A percentile compares a stretch with the other conserved stretches of the same genome.
These are phyloP conservation scores for Hypoxylon sp. DNA, from an alignment of 2,329 filamentous ascomycete species.

Conservation along the genomic window DNA sequence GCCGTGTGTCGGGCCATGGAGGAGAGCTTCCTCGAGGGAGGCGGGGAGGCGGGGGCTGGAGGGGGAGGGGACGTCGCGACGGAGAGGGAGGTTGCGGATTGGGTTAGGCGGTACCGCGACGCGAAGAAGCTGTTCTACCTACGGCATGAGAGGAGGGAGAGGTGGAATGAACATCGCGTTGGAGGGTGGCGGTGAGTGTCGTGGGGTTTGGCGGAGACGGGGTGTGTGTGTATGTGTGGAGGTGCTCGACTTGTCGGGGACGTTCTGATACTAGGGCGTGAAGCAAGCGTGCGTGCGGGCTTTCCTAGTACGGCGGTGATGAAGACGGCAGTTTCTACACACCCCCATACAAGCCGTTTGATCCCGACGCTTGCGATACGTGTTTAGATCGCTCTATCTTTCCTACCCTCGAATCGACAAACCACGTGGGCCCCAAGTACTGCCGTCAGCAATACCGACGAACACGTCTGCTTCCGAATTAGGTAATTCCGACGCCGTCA, in stretches of 20 bases:
- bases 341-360: neutral
- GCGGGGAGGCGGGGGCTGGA: constrained; percentile 37
- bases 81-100: constrained; percentile 88
- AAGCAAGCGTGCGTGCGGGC: neutral
- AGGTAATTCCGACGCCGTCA: constrained; percentile 4
- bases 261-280: neutral
- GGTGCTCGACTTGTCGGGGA: neutral
- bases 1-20: constrained; percentile 84
- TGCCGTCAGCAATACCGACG: constrained; percentile 3
- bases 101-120: constrained; percentile 85
- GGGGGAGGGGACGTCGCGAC: constrained; percentile 67
- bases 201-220: neutral
- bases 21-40: constrained; percentile 88
- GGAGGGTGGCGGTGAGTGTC: constrained; percentile 87
- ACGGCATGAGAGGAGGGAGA: constrained; percentile 86
- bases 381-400: neutral
- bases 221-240: neutral
- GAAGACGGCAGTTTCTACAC: neutral
- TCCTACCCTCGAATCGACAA: neutral
- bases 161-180: constrained; percentile 96
- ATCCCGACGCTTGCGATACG: neutral
- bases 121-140: constrained; percentile 84
- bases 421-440: constrained; percentile 7
- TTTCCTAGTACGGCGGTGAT: neutral
- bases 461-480: neutral